These are phyloP conservation scores for Ceratobasidium theobromae DNA, from an alignment of 1,284 basidiomycete genomes.

Conservation along the genomic window DNA sequence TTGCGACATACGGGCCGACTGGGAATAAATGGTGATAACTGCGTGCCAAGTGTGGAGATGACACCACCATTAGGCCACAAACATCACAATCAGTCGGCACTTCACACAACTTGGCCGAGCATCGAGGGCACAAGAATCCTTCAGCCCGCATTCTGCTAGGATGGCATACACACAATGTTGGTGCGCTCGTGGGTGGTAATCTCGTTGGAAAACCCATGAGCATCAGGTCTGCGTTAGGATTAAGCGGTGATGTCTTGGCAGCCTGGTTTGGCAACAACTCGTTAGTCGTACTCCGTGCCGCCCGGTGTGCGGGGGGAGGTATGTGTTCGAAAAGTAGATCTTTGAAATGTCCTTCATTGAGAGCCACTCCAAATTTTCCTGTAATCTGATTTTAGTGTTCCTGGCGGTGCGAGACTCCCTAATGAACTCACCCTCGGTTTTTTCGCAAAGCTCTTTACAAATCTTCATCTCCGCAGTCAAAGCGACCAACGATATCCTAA, in stretches of 20 bases:
- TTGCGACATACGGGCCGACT: slow-evolving; percentile 74
- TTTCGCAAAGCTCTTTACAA: slow-evolving; percentile 85
- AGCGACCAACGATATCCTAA: slow-evolving; percentile 90
- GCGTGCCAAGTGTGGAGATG: slow-evolving; percentile 92
- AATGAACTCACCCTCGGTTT: slow-evolving; percentile 72
- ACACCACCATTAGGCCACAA: slow-evolving; percentile 96
- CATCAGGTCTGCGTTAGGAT: slow-evolving; percentile 86
- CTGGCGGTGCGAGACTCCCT: slow-evolving; percentile 34
- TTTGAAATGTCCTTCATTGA: slow-evolving; percentile 96
- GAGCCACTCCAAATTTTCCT: slow-evolving; percentile 92
- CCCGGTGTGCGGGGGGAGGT: slow-evolving; percentile 85
- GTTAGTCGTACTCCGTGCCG: slow-evolving; percentile 51
- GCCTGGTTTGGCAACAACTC: slow-evolving; percentile 16
- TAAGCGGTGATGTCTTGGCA: slow-evolving; percentile 47
- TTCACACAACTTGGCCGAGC: slow-evolving; percentile 90
- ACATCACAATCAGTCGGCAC: slow-evolving; percentile 98
- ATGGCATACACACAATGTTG: slow-evolving; percentile 91
- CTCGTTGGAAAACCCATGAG: slow-evolving; percentile 98
- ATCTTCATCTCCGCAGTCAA: slow-evolving; percentile 98
- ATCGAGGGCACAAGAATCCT: slow-evolving; percentile 95
- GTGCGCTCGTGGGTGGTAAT: slow-evolving; percentile 78
- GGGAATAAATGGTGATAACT: slow-evolving; percentile 96
- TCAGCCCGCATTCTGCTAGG: slow-evolving; percentile 77
- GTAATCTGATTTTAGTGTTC: slow-evolving; percentile 17
- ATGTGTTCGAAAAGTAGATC: slow-evolving; percentile 96